Conservation (phyloP, 2,329 filamentous ascomycete species). For the Neoarthrinium moseri region DNA sequence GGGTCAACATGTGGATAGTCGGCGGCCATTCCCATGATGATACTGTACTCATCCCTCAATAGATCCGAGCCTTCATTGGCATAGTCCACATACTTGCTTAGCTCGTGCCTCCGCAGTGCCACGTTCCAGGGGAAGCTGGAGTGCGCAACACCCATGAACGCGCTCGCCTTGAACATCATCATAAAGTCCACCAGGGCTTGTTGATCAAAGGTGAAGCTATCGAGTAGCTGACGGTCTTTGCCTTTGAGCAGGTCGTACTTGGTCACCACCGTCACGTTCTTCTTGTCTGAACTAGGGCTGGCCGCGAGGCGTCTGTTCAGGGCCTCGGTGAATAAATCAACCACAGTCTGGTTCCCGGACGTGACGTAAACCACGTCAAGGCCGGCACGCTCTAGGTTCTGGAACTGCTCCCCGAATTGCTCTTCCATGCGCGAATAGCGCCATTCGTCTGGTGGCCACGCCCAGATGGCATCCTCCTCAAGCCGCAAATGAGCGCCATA, state of each 20-base stretch:
- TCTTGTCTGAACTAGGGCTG: neutral
- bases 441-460: conserved; percentile 28
- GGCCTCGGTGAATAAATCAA: conserved; percentile 21
- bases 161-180: conserved; percentile 29
- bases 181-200: conserved; percentile 31
- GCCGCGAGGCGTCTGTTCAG: conserved; percentile 12
- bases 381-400: conserved; percentile 20
- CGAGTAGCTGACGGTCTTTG: conserved; percentile 15
- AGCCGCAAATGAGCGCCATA: conserved; percentile 31
- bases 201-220: conserved; percentile 29
- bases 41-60: conserved; percentile 28
- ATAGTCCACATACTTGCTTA: conserved; percentile 23
- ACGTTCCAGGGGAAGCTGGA: conserved; percentile 33
- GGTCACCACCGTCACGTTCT: conserved; percentile 27
- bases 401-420: conserved; percentile 28
- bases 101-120: conserved; percentile 29
- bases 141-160: conserved; percentile 31
- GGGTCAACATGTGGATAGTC: conserved; percentile 30
- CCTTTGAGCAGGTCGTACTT: conserved; percentile 27
- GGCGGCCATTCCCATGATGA: conserved; percentile 28
- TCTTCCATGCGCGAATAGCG: conserved; percentile 28
- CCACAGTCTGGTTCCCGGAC: conserved; percentile 25
- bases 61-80: conserved; percentile 29
- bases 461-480: conserved; percentile 28
- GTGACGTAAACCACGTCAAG: conserved; percentile 28